A percentile compares a stretch with the other conserved stretches of the same genome.
Conservation (phyloP, 1,284 basidiomycete species). For the Leccinum insigne region DNA sequence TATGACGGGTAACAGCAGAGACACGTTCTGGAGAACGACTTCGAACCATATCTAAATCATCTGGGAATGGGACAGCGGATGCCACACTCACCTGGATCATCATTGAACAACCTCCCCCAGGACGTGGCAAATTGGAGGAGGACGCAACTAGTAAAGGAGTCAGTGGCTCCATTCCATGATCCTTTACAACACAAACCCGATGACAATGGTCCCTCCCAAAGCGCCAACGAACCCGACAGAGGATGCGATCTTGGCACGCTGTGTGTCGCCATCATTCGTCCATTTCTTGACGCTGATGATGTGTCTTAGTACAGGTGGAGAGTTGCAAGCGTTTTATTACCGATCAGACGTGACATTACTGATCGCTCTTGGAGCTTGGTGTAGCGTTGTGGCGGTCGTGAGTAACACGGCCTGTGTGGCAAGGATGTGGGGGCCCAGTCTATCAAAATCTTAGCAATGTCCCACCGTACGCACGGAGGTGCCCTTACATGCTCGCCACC, state of each 20-base stretch:
- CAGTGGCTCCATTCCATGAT: not conserved
- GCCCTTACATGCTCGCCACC: constrained; percentile 27
- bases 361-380: constrained; percentile 25
- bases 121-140: constrained; percentile 20
- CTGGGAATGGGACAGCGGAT: not conserved
- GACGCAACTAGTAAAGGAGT: constrained; percentile 15
- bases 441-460: constrained; percentile 10
- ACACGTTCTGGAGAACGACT: constrained; percentile 23
- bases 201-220: constrained; percentile 16
- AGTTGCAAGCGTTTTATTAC: constrained; percentile 19
- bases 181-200: constrained; percentile 16
- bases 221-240: constrained; percentile 21
- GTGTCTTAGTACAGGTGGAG: not conserved
- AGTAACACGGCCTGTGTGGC: constrained; percentile 30
- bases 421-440: constrained; percentile 28
- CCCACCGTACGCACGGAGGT: not conserved
- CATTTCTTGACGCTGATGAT: constrained; percentile 24
- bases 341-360: constrained; percentile 22
- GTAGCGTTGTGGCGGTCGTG: constrained; percentile 26
- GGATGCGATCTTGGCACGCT: constrained; percentile 26
- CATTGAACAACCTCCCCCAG: constrained; percentile 29
- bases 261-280: constrained; percentile 20
- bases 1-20: constrained; percentile 23
- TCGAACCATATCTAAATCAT: not conserved
- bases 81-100: constrained; percentile 21